Evolutionary conservation across 2,329 filamentous ascomycete genomes (phyloP).

Genomic region (Gyromitra esculenta): DNA sequence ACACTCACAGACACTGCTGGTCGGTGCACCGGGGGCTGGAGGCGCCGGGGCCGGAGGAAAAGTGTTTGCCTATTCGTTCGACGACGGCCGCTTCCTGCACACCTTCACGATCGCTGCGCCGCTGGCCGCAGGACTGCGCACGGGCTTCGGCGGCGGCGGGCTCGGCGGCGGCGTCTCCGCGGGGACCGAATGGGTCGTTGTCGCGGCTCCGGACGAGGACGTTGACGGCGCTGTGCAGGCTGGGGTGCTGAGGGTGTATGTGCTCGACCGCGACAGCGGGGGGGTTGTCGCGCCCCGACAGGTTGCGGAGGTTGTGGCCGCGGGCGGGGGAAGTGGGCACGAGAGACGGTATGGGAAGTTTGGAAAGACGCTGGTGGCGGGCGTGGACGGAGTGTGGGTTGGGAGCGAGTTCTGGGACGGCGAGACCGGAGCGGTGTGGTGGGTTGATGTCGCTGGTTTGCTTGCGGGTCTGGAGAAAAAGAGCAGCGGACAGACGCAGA

Average conservation of each 20-base stretch:
- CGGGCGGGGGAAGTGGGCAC: background rate
- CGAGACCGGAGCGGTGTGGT: constrained; percentile 56
- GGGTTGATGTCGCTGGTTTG: constrained; percentile 54
- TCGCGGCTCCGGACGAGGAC: constrained; percentile 52
- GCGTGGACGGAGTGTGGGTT: constrained; percentile 50
- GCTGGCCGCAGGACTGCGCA: background rate
- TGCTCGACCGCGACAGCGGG: background rate
- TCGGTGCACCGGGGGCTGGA: constrained; percentile 54
- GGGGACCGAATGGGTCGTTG: constrained; percentile 53
- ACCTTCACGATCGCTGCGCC: constrained; percentile 27
- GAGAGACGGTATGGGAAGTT: constrained; percentile 53
- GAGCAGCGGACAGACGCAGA: no score
- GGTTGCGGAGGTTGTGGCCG: constrained; percentile 41
- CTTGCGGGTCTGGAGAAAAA: constrained; percentile 32
- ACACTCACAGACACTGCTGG: constrained; percentile 35
- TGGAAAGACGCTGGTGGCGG: constrained; percentile 53
- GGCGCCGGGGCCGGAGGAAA: constrained; percentile 53
- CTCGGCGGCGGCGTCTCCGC: constrained; percentile 41
- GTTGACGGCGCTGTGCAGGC: constrained; percentile 37
- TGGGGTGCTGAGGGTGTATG: constrained; percentile 53
- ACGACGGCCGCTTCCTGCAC: background rate
- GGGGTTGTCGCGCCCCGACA: background rate
- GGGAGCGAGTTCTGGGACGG: constrained; percentile 54
- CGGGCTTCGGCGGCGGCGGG: constrained; percentile 51
- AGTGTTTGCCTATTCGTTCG: constrained; percentile 22